Evolutionary conservation across 192 early-diverging fungal species (phyloP), one percentile per base, ranked within the genome.

Genomic region (Funneliformis mosseae): DNA sequence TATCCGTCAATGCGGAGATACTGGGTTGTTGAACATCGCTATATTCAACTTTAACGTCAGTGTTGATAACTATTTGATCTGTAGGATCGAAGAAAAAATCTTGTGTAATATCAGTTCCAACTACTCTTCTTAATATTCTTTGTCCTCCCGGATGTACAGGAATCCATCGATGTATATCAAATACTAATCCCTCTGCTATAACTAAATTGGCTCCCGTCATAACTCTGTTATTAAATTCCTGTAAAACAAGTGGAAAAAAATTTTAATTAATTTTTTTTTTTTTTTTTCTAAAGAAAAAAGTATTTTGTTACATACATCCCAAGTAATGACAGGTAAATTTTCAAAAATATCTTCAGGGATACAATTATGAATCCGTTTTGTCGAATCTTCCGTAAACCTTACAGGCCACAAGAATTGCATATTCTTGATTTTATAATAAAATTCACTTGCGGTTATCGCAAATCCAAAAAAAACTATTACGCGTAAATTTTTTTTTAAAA

Each of bases 151-250:
- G 78, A 66, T 79, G 78, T n/a, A 50, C 5, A 18, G 39, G 8
- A 41, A 79, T 69, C 78, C 78, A 79, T 69, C 50, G 48, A 8
- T 64, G 39, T 45, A 79, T 79, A 48, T 79, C 78, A 45, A 70
- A 42, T 46, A 79, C 63, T 5, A 70, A 71, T 18, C 68, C 78
- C n/a, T 79, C 78, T 16, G 41, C 39, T 45, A 79, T 27, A 27
- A 79, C 78, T 12, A 79, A 42, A 45, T 70, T 42, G 4, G 78
- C 78, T n/a, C 50, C 50, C 21, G 50, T 55, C 50, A 55, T 55
- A 21, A 55, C 21, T 55, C 50, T 55, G 7, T 55, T 55, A 55
- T 55, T 55, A 55, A 55, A 55, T 55, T 55, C 50, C 50, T 55
- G 21, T 21, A 55, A 21, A 1, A 55, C 18, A 21, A 55, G 33